These are phyloP conservation scores for Tylopilus balloui DNA, from an alignment of 768 basidiomycete genomes.

Conservation along the genomic window DNA sequence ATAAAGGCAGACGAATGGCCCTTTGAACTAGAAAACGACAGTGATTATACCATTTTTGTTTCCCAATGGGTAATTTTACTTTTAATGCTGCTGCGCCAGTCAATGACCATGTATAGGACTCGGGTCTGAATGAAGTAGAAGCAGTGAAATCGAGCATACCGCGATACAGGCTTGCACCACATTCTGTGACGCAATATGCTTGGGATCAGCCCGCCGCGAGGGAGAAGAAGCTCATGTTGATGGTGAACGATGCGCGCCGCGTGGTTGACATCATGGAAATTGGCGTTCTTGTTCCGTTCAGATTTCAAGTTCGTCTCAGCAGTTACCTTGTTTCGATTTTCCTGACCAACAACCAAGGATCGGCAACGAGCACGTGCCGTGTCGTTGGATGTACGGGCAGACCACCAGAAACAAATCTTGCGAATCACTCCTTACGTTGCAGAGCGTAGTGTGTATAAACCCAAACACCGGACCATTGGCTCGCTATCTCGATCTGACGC, in stretches of 20 bases:
- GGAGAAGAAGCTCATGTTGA: conserved; percentile 73
- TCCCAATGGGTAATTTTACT: conserved; percentile 61
- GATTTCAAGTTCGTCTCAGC: conserved; percentile 56
- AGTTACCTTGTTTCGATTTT: not conserved
- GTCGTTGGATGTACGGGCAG: conserved; percentile 90
- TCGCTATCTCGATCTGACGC: conserved; percentile 62
- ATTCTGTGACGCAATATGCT: conserved; percentile 63
- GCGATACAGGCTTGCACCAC: conserved; percentile 56
- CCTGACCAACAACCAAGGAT: conserved; percentile 34
- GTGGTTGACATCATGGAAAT: conserved; percentile 93
- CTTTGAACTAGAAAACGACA: conserved; percentile 86
- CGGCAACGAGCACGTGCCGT: conserved; percentile 58
- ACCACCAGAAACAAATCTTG: conserved; percentile 78
- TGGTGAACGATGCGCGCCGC: conserved; percentile 56
- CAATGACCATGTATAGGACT: conserved; percentile 40
- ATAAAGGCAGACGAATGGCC: conserved; percentile 73
- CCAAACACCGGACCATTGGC: conserved; percentile 46
- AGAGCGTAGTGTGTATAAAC: conserved; percentile 85
- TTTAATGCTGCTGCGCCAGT: not conserved
- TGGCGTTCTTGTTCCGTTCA: conserved; percentile 86
- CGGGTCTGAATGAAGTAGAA: conserved; percentile 36
- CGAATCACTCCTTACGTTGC: conserved; percentile 84
- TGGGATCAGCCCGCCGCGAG: conserved; percentile 90
- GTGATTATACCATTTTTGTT: conserved; percentile 62
- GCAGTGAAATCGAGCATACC: conserved; percentile 35